Percentiles rank a stretch among this genome's conserved stretches.
Evolutionary conservation across 2,329 filamentous ascomycete species (phyloP).

Genomic region (Fusarium praegraminearum): DNA sequence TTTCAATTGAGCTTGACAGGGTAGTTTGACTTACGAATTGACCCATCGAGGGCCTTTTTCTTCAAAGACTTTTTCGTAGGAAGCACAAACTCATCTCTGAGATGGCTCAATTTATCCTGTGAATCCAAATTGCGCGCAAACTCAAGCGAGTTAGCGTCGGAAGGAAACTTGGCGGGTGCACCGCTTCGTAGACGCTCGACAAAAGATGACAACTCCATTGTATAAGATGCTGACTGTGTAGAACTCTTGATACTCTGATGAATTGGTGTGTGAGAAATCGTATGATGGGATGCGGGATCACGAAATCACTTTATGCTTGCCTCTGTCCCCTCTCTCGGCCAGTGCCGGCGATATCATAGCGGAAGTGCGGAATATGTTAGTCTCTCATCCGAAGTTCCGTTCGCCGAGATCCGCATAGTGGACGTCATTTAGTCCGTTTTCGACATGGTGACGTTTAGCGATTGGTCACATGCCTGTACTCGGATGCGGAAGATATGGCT

Average conservation of each 20-base stretch:
- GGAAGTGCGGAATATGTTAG: conserved; percentile 19
- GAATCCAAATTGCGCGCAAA: conserved; percentile 68
- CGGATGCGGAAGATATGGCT: conserved; percentile 7
- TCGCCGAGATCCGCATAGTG: conserved; percentile 34
- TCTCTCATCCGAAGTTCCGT: conserved; percentile 50
- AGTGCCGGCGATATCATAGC: conserved; percentile 3
- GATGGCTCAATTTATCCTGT: conserved; percentile 68
- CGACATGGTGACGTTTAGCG: not conserved
- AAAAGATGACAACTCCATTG: conserved; percentile 56
- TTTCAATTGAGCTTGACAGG: fast-evolving
- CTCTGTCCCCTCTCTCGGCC: conserved; percentile 12
- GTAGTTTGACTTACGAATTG: conserved; percentile 51
- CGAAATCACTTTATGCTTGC: conserved; percentile 47
- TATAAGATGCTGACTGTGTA: conserved; percentile 8
- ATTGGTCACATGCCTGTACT: conserved; percentile 32
- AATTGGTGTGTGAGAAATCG: conserved; percentile 19
- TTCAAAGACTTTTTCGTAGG: conserved; percentile 79
- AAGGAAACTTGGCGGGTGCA: conserved; percentile 59
- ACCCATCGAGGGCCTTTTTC: conserved; percentile 67
- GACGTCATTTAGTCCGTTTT: conserved; percentile 40
- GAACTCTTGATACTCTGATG: not conserved
- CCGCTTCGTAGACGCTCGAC: conserved; percentile 58
- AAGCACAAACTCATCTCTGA: conserved; percentile 80
- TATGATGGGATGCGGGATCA: conserved; percentile 43
- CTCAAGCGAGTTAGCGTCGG: conserved; percentile 59